Percentiles rank a stretch among this genome's conserved stretches.
phyloP scores from a whole-genome alignment of 2,329 filamentous ascomycete genomes.

The Waltergamsia citrina region DNA sequence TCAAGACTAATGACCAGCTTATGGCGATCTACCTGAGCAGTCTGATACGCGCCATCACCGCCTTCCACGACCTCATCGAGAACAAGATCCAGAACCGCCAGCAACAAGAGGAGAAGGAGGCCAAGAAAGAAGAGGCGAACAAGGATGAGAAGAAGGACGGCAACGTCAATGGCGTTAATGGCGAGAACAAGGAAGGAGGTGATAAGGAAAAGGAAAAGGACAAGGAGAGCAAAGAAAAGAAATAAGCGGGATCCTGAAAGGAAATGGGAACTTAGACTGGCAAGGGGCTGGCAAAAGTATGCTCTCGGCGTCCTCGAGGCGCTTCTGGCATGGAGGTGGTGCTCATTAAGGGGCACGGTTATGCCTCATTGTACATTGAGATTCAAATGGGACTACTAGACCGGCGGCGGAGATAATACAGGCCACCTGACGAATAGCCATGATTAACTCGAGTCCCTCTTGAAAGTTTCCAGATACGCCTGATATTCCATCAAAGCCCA shows the following conservation, averaged over 20 bases:
- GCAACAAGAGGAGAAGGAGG: slow-evolving; percentile 90
- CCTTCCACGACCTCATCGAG: slow-evolving; percentile 98
- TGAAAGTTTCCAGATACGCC: not conserved
- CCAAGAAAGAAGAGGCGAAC: slow-evolving; percentile 64
- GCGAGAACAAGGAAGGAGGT: slow-evolving; percentile 36
- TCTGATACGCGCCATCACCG: slow-evolving; percentile 93
- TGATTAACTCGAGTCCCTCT: not conserved
- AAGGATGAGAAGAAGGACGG: slow-evolving; percentile 49
- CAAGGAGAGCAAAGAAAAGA: slow-evolving; percentile 43
- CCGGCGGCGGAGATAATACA: not conserved
- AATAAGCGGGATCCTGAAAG: slow-evolving; percentile 12
- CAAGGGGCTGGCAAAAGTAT: not conserved
- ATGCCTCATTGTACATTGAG: slow-evolving; percentile 5
- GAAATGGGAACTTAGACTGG: not conserved
- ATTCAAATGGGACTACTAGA: not conserved
- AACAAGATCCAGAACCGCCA: slow-evolving; percentile 99
- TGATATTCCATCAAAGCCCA: slow-evolving; percentile 15
- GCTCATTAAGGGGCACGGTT: not conserved
- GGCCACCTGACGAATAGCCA: not conserved
- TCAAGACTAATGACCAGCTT: slow-evolving; percentile 98
- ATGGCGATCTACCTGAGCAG: slow-evolving; percentile 98
- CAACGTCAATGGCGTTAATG: slow-evolving; percentile 25
- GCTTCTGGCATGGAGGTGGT: not conserved
- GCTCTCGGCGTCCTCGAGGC: slow-evolving; percentile 1
- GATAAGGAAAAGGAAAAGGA: slow-evolving; percentile 47